These are phyloP conservation scores for Psilocybe cubensis DNA, from an alignment of 768 basidiomycete species.

Conservation along the genomic window DNA sequence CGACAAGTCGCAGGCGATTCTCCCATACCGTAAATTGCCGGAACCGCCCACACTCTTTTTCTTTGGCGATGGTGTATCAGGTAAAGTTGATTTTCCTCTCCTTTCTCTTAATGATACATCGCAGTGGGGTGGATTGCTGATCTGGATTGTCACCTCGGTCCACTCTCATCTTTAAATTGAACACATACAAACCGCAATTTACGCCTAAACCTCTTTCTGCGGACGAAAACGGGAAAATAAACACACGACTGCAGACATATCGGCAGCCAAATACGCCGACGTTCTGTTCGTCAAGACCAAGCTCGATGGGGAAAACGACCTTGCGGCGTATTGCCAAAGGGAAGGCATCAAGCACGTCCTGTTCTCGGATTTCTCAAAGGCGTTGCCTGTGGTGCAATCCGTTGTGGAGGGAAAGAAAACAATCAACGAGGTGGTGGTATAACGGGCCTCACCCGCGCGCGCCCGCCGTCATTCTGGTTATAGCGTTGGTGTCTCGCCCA, in stretches of 20 bases:
- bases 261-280: conserved; percentile 91
- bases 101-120: not conserved
- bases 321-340: conserved; percentile 79
- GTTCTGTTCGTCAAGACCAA: conserved; percentile 93
- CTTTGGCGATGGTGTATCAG: conserved; percentile 97
- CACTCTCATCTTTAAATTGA: not conserved
- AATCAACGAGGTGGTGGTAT: conserved; percentile 41
- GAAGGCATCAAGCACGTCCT: conserved; percentile 80
- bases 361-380: conserved; percentile 73
- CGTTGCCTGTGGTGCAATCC: conserved; percentile 59
- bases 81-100: too few relatives aligned
- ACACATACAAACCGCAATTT: not conserved
- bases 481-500: too few relatives aligned
- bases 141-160: not conserved
- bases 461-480: not conserved
- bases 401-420: conserved; percentile 76
- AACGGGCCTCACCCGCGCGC: too few relatives aligned
- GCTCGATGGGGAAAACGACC: conserved; percentile 78
- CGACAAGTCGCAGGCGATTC: conserved; percentile 94
- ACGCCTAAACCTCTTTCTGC: too few relatives aligned
- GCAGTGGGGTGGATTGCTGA: not conserved
- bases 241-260: too few relatives aligned
- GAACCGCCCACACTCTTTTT: conserved; percentile 87
- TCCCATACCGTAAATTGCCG: conserved; percentile 79
- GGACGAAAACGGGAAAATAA: not conserved